A percentile compares a stretch with the other conserved stretches of the same genome.
Evolutionary conservation across 2,329 filamentous ascomycete species (phyloP).

Genomic region (Trichoderma endophyticum): DNA sequence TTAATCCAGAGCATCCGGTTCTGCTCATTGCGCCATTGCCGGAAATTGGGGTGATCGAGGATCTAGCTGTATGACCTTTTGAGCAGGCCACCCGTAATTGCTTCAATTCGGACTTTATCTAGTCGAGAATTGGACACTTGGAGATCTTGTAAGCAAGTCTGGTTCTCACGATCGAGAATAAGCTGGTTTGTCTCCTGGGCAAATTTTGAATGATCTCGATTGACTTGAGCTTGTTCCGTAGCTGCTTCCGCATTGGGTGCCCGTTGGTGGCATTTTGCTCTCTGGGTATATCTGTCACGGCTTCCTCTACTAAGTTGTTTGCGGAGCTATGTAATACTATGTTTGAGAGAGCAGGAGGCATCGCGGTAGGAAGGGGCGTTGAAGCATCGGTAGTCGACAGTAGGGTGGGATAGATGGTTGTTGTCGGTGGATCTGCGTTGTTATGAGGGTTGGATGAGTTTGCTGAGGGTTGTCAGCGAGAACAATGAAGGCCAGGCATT

Average conservation of each 20-base stretch:
- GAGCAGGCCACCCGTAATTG: fast-evolving
- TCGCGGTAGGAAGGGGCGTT: no score
- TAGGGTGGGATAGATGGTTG: no score
- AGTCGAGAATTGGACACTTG: neutral
- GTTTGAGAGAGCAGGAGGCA: no score
- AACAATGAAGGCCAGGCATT: no score
- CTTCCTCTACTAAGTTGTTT: no score
- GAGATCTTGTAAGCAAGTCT: no score
- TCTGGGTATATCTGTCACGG: no score
- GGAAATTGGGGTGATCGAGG: neutral
- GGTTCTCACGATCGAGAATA: no score
- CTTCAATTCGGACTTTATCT: neutral
- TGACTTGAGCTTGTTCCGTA: neutral
- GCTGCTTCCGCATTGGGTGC: no score
- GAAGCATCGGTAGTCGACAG: neutral
- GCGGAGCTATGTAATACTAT: no score
- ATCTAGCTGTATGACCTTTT: neutral
- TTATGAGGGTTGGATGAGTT: neutral
- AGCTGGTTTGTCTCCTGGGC: no score
- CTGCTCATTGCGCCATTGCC: neutral
- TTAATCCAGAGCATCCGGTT: neutral
- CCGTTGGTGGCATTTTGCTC: no score
- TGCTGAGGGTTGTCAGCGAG: neutral
- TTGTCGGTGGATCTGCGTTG: neutral
- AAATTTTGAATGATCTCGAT: neutral